A percentile compares a stretch with the other conserved stretches of the same genome.
These are phyloP conservation scores for Acanthamoeba culbertsoni DNA, from an alignment of 208 protist genomes.

Conservation along the genomic window DNA sequence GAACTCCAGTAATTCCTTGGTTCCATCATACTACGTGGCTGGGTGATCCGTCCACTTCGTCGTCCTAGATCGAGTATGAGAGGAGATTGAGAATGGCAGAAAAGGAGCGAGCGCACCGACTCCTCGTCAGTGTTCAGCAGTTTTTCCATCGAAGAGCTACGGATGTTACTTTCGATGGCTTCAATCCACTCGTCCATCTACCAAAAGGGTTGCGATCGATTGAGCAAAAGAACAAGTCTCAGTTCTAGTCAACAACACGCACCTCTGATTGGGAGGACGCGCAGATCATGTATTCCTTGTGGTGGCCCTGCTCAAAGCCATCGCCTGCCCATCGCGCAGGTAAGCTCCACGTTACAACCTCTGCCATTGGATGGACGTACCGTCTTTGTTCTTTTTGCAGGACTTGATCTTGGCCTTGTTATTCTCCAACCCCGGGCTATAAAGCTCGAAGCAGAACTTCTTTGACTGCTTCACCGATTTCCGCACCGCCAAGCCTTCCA, in stretches of 20 bases:
- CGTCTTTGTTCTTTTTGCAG: constrained; percentile 67
- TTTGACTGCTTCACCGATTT: constrained; percentile 61
- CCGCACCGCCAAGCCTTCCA: constrained; percentile 76
- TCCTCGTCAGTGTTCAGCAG: neutral
- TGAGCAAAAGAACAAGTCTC: neutral
- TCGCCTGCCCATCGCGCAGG: neutral
- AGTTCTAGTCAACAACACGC: too few relatives aligned
- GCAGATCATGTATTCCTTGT: constrained; percentile 72
- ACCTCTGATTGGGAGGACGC: constrained; percentile 61
- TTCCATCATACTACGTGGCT: too few relatives aligned
- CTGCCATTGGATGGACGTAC: neutral
- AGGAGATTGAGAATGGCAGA: neutral
- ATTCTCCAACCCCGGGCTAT: constrained; percentile 49
- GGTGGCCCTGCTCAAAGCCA: constrained; percentile 68
- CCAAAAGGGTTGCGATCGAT: neutral
- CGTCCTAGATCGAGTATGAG: neutral
- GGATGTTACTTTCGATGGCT: constrained; percentile 68
- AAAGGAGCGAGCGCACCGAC: neutral
- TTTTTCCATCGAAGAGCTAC: constrained; percentile 27
- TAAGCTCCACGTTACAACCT: neutral
- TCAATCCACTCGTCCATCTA: constrained; percentile 70
- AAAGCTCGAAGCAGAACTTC: constrained; percentile 64
- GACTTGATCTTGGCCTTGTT: constrained; percentile 68
- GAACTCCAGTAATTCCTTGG: too few relatives aligned
- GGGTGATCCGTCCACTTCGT: too few relatives aligned